Evolutionary conservation across 495 filamentous ascomycete genomes (phyloP), one percentile per base, ranked within the genome.

Genomic region (Cercophora newfieldiana): DNA sequence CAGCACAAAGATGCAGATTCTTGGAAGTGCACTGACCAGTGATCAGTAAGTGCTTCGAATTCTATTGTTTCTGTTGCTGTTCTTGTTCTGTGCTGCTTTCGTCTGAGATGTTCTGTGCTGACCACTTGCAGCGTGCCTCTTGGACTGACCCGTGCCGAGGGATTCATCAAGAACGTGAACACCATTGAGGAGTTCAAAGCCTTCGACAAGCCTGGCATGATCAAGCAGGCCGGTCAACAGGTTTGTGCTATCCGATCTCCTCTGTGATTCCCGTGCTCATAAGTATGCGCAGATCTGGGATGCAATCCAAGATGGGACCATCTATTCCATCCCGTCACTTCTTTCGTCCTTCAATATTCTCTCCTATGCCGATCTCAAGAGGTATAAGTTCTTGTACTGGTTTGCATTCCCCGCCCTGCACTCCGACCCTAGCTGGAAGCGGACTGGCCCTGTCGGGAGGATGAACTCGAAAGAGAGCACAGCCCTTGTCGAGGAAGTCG

Each of bases 351-450:
- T 97, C 77, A 79, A 89, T 7, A 86, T 95, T 49, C 87, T 97
- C 53, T 96, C 91, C n/a, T 99, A 92, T 75, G 94, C 95, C 53
- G 92, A 98, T 75, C 82, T 99, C 24, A 99, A 99, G 79, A 96
- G 93, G 73, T 97, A 97, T 79, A 90, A 85, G 61, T 97, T 98
- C 70, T 90, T 88, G 26, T 97, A 97, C 77, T 94, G 94, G 87
- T 97, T 97, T 75, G 95, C 87, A 1, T 99, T 95, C 72, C 95
- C 95, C 18, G 92, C 95, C 51, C 82, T 99, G 25, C 92, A 93
- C 77, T 94, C 96, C 0, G 88, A 93, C 62, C 90, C 92, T 8
- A 79, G 84, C 19, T 99, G 95, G 95, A 86, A 86, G 66, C 77
- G 76, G 28, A 72, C 69, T 1, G 77, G 74, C 31, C 73, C 78